These are phyloP conservation scores for Pythium volutum DNA, from an alignment of 352 stramenopile species.

Conservation along the genomic window DNA sequence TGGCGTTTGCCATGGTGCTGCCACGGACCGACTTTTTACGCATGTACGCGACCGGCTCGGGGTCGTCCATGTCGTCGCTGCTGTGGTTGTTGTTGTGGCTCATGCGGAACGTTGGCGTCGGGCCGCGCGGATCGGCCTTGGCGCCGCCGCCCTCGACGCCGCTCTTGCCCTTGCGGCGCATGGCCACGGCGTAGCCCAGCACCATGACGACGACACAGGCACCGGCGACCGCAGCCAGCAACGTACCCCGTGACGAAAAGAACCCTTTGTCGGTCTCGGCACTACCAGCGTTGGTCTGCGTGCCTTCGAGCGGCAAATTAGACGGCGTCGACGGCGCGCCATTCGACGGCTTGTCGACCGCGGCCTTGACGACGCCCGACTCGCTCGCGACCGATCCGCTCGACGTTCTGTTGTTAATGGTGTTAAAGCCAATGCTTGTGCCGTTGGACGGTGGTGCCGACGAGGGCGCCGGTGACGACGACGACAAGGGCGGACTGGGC, in stretches of 20 bases:
- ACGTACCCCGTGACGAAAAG: slow-evolving; percentile 15
- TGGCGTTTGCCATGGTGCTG: not conserved
- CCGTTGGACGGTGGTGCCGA: not conserved
- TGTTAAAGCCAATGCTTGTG: not conserved
- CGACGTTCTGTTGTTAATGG: not conserved
- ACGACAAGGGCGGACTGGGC: slow-evolving; percentile 13
- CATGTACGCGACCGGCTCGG: slow-evolving; percentile 22
- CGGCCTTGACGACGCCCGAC: slow-evolving; percentile 1
- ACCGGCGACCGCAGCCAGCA: slow-evolving; percentile 15
- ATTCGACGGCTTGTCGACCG: not conserved
- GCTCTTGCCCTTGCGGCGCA: slow-evolving; percentile 25
- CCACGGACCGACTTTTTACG: slow-evolving; percentile 22
- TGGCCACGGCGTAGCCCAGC: slow-evolving; percentile 21
- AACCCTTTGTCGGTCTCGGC: slow-evolving; percentile 47
- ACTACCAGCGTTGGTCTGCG: slow-evolving; percentile 27
- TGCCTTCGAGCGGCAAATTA: not conserved
- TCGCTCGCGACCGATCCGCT: slow-evolving; percentile 2
- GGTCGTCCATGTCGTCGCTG: slow-evolving; percentile 22
- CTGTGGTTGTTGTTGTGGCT: slow-evolving; percentile 13
- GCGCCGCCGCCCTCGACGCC: not conserved
- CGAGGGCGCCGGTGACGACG: slow-evolving; percentile 17
- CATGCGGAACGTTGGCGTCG: slow-evolving; percentile 16
- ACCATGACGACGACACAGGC: slow-evolving; percentile 18
- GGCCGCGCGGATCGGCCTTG: slow-evolving; percentile 6
- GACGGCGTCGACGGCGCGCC: not conserved